Evolutionary conservation across 371 early-diverging fungal genomes (phyloP).

Genomic region (Mucor plumbeus): DNA sequence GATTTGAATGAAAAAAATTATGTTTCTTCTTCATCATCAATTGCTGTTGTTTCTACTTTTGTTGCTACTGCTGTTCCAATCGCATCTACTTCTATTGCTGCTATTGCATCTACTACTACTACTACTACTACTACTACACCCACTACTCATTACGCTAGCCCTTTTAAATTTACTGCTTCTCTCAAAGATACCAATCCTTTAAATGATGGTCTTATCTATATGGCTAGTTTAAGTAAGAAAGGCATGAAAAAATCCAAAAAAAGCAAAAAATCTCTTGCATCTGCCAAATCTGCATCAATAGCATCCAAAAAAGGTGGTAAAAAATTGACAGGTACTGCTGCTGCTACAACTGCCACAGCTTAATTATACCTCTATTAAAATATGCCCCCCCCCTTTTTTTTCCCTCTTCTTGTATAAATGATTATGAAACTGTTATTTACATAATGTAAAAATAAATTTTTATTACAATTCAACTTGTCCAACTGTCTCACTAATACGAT

Average conservation of each 20-base stretch:
- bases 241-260: neutral
- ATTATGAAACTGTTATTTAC: neutral
- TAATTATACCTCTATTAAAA: neutral
- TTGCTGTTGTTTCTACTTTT: too few species aligned
- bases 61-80: too few species aligned
- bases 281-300: neutral
- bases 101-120: neutral
- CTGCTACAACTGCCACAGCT: neutral
- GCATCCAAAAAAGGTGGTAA: neutral
- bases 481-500: constrained; percentile 52
- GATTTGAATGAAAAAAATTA: neutral
- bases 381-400: neutral
- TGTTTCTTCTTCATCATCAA: neutral
- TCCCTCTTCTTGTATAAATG: neutral
- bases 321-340: neutral
- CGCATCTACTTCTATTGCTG: neutral
- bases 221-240: neutral
- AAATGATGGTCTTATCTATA: neutral
- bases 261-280: neutral
- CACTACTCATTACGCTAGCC: neutral
- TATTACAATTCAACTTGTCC: constrained; percentile 39
- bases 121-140: constrained; percentile 2
- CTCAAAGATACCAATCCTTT: neutral
- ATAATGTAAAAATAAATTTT: neutral
- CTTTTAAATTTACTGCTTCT: neutral